Base-by-base conservation (phyloP, 768 basidiomycete species). In the Gymnopilus dilepis region DNA sequence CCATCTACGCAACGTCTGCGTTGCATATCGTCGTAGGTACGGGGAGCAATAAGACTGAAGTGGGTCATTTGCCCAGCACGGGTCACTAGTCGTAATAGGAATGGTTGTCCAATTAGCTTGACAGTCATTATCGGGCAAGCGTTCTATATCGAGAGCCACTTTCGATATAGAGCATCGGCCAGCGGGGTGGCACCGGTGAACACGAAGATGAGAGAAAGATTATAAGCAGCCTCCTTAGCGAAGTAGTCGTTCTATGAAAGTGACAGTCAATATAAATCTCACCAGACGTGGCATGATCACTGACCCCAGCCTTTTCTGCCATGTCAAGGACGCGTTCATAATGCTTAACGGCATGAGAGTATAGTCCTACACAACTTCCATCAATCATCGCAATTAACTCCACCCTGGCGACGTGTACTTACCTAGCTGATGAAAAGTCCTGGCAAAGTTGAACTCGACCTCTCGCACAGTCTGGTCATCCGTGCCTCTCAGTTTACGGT, bases 381-480 rank as follows among this genome's bases (percentile, higher is more conserved):
- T 21, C 1, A 61, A 28, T 26, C 24, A 4, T 33, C 9, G 6
- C 24, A 24, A 24, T 24, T 26, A 8, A 26, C 34, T 41, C 9
- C 12, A 47, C 9, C 22, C 9, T n/a, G 34, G n/a, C 15, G 34
- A 22, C 2, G 21, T 6, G 19, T 19, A 67, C 83, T 57, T 62
- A 94, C 95, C 92, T n/a, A 97, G 79, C 61, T 95, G 92, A 70
- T 99, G 97, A 72, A 97, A 99, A 1, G 88, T 86, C 47, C 97
- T 82, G 0, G 90, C 97, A 70, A 96, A 92, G 73, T 99, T 99
- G 72, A 85, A 98, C 60, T 99, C 94, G 3, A 97, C 89, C 73
- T 99, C 96, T 28, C 86, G 83, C 22, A 82, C 65, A 2, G 77
- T 80, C 2, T 78, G 73, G 2, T 74, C 72, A 50, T 78, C 77